Conservation (phyloP, 2,329 filamentous ascomycete genomes). For the Esteya vermicola region DNA sequence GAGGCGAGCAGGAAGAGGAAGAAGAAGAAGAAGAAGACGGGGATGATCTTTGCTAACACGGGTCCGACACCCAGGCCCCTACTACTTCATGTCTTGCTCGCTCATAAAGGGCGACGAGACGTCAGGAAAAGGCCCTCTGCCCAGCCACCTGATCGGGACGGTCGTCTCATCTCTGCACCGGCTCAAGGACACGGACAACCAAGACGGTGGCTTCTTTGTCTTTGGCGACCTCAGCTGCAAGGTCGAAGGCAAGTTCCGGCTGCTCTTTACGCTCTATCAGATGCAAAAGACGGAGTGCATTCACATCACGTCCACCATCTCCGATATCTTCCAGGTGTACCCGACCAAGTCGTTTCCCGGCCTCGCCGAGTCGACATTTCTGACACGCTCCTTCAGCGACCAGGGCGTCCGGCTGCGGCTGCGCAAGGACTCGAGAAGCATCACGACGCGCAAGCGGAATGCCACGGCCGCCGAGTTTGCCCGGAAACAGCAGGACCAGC, state of each 20-base stretch:
- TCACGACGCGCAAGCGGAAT: slow-evolving; percentile 32
- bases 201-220: slow-evolving; percentile 78
- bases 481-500: slow-evolving; percentile 8
- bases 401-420: slow-evolving; percentile 74
- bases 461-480: slow-evolving; percentile 15
- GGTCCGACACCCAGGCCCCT: slow-evolving; percentile 22
- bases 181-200: slow-evolving; percentile 63
- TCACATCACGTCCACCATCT: slow-evolving; percentile 30
- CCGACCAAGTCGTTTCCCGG: slow-evolving; percentile 49
- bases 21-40: no score
- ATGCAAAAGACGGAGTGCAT: slow-evolving; percentile 31
- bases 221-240: slow-evolving; percentile 78
- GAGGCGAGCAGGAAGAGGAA: not conserved
- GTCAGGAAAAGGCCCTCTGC: slow-evolving; percentile 21
- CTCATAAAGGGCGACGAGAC: slow-evolving; percentile 27
- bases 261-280: slow-evolving; percentile 69
- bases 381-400: slow-evolving; percentile 74
- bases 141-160: slow-evolving; percentile 52
- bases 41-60: not conserved
- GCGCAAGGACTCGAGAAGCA: slow-evolving; percentile 63
- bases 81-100: slow-evolving; percentile 32
- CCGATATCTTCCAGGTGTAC: slow-evolving; percentile 53
- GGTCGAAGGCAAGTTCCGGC: slow-evolving; percentile 54
- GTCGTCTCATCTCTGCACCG: slow-evolving; percentile 70
- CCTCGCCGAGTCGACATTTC: slow-evolving; percentile 51